phyloP scores from a whole-genome alignment of 805 yeast genomes.

The Candida ulmi region DNA sequence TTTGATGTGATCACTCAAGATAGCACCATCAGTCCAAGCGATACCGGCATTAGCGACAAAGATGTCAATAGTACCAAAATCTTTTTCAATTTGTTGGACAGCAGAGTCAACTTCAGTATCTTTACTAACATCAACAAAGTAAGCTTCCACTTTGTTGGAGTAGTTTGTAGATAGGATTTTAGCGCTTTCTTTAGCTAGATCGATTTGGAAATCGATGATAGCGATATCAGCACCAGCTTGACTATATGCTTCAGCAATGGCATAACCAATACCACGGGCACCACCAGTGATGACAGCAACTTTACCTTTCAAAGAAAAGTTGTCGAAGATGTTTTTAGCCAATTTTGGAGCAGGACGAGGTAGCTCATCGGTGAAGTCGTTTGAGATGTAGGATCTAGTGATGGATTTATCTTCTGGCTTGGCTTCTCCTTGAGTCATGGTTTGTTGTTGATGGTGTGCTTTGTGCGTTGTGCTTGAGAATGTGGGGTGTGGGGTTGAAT shows the following conservation, averaged over 20 bases:
- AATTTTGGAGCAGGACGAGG: conserved; percentile 52
- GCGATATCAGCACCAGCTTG: conserved; percentile 87
- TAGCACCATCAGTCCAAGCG: conserved; percentile 67
- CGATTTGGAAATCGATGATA: conserved; percentile 23
- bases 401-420: neutral
- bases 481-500: too few relatives aligned
- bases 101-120: conserved; percentile 20
- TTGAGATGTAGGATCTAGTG: conserved; percentile 19
- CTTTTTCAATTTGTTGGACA: conserved; percentile 39
- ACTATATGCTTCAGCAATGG: conserved; percentile 76
- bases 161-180: conserved; percentile 48
- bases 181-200: conserved; percentile 52
- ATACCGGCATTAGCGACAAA: conserved; percentile 91
- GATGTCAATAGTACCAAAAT: conserved; percentile 72
- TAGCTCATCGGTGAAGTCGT: conserved; percentile 27
- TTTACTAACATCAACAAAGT: conserved; percentile 25
- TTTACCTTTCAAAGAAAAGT: conserved; percentile 76
- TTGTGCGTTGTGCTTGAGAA: too few relatives aligned
- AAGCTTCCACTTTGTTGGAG: conserved; percentile 57
- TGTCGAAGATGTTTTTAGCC: conserved; percentile 50
- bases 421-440: conserved; percentile 2
- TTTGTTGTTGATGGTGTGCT: too few relatives aligned
- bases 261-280: conserved; percentile 76
- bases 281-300: conserved; percentile 85
- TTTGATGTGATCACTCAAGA: conserved; percentile 31